These are phyloP conservation scores for Whalleya microplaca DNA, from an alignment of 2,329 filamentous ascomycete genomes.

Conservation along the genomic window DNA sequence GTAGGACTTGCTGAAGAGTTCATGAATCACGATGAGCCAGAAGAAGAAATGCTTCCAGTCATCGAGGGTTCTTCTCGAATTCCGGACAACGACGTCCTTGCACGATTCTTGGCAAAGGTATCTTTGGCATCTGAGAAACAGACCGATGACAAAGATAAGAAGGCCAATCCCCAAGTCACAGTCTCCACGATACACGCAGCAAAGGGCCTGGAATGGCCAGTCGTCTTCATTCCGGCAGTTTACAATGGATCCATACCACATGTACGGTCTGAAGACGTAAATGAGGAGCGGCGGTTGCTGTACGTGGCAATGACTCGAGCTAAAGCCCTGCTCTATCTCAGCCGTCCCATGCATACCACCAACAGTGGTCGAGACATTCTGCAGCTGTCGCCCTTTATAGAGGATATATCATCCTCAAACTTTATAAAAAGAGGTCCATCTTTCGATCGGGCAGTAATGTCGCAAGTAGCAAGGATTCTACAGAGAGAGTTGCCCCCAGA, in stretches of 20 bases:
- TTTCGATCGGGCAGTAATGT: slow-evolving; percentile 64
- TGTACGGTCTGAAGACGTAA: slow-evolving; percentile 78
- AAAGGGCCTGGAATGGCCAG: slow-evolving; percentile 94
- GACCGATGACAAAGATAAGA: slow-evolving; percentile 60
- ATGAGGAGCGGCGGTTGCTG: slow-evolving; percentile 85
- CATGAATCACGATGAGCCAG: slow-evolving; percentile 46
- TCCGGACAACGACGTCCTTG: slow-evolving; percentile 66
- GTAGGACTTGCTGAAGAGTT: slow-evolving; percentile 78
- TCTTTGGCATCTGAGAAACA: slow-evolving; percentile 81
- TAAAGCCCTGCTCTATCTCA: slow-evolving; percentile 83
- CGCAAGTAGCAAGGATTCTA: slow-evolving; percentile 73
- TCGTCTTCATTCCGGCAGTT: slow-evolving; percentile 89
- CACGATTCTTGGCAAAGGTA: slow-evolving; percentile 86
- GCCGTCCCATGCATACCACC: slow-evolving; percentile 72
- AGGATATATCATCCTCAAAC: slow-evolving; percentile 40
- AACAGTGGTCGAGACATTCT: slow-evolving; percentile 55
- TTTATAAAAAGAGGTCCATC: slow-evolving; percentile 66
- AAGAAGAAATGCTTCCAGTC: slow-evolving; percentile 63
- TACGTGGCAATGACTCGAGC: slow-evolving; percentile 98
- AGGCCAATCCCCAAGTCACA: slow-evolving; percentile 70
- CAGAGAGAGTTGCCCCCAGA: slow-evolving; percentile 62
- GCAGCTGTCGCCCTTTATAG: slow-evolving; percentile 74
- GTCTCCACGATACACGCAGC: slow-evolving; percentile 96
- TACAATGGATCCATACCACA: slow-evolving; percentile 93
- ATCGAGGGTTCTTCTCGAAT: slow-evolving; percentile 74